Conservation (phyloP, 148 eudicot genomes). For the Amaranthus palmeri region DNA sequence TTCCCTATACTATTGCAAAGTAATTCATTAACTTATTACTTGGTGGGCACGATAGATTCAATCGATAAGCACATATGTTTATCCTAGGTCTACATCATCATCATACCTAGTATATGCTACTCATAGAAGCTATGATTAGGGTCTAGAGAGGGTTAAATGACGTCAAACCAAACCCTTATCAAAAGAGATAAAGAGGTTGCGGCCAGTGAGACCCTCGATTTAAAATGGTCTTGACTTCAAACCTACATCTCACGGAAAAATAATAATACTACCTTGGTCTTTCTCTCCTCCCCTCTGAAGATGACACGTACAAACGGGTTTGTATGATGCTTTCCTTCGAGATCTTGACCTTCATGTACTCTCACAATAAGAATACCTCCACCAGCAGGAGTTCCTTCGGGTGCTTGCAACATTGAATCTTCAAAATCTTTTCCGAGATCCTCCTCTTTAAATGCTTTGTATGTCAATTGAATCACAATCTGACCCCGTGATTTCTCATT, state of each 20-base stretch:
- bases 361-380: constrained; percentile 70
- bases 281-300: constrained; percentile 82
- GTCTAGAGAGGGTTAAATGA: too few relatives aligned
- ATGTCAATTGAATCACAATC: constrained; percentile 57
- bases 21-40: too few relatives aligned
- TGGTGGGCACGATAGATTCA: too few relatives aligned
- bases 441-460: constrained; percentile 70
- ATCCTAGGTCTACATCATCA: too few relatives aligned
- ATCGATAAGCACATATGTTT: too few relatives aligned
- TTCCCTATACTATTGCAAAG: too few relatives aligned
- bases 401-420: constrained; percentile 47
- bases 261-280: constrained; percentile 60
- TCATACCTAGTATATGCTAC: too few relatives aligned
- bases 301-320: constrained; percentile 70
- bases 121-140: too few relatives aligned
- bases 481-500: constrained; percentile 82
- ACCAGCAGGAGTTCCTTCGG: constrained; percentile 80
- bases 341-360: constrained; percentile 74
- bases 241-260: too few relatives aligned
- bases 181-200: too few relatives aligned
- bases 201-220: too few relatives aligned
- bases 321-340: constrained; percentile 91
- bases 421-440: constrained; percentile 46
- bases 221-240: background rate
- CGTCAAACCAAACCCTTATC: too few relatives aligned